Base-by-base conservation (phyloP, 169 alveolate genomes). In the Cryptosporidium parvum region DNA sequence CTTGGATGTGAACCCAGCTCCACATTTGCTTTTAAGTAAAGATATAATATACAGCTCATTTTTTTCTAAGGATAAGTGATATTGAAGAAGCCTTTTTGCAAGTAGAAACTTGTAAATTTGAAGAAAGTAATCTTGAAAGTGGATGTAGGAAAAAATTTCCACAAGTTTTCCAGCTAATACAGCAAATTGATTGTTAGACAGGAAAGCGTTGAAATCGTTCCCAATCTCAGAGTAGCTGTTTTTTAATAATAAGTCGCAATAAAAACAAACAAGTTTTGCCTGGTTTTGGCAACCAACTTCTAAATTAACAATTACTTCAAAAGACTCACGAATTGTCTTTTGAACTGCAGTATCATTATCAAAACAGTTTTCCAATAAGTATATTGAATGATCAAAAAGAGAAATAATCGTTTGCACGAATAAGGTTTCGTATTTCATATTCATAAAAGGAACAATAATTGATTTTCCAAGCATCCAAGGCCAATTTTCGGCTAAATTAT, bases 1-100 rank as follows among this genome's bases (percentile, higher is more conserved):
- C 86, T 95, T 95, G 62, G 94, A 91, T 10, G 98, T 96, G 91
- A 94, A 95, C 70, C 95, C 95, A 3, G 97, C 95, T 8, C 98
- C 97, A 87, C 96, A 94, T 67, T 92, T 89, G 94, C 93, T 92
- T 91, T 95, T 96, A 85, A 96, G 91, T 85, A 93, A 92, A 10
- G 95, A 92, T 39, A 96, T 96, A 85, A 95, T 62, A 7, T 89
- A 67, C 91, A 92, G 93, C 75, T 96, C 98, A 1, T 93, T 85
- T 56, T 96, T 59, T 80, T 80, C 89, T 26, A 42, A 39, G 18
- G 70, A 62, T 12, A 61, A 56, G 42, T 93, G 86, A 29, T 91
- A 86, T 69, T 59, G 80, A 39, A 93, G 89, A 18, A 93, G 92
- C 45, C 95, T 62, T 37, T 80, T 93, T 23, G 95, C 95, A 39